Base-by-base conservation (phyloP, 352 stramenopile species). In the Globisporangium alternatum region DNA sequence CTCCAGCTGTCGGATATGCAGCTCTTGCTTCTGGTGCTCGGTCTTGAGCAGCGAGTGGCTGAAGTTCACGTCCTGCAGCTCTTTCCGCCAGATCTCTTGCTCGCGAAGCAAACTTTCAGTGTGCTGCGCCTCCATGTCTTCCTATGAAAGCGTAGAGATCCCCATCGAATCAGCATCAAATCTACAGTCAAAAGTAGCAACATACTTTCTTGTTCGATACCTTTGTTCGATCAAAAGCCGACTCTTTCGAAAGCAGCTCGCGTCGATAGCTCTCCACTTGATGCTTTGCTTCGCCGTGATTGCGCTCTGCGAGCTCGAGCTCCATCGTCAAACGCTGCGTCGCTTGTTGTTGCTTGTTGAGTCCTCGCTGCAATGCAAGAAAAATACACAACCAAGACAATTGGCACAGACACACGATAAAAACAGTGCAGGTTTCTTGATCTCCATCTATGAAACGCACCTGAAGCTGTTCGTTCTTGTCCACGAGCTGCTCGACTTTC, bases 21-120 rank as follows among this genome's bases (percentile, higher is more conserved):
- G 61, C 33, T 91, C 77, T n/a, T 86, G 72, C 57, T 90, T 91
- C 51, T 65, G 65, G 37, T 83, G 75, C 44, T 89, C 80, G 0
- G 75, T 49, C 60, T 88, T 72, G 25, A 89, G 67, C 22, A 81
- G 37, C 13, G 71, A 78, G 41, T 90, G 76, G 10, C 73, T 70
- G 57, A 86, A 81, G 33, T 61, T 69, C 44, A 68, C 71, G 60
- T 87, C 80, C 31, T 87, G 60, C 5, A 88, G 65, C 67, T 91
- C 80, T 25, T 75, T 76, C 55, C 86, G 74, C 74, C 76, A 90
- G 8, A 89, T 68, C 3, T 85, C 65, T 28, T 83, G 75, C 56
- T 91, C 80, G 17, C 73, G 75, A 30, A 74, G 67, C 41, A 89
- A 54, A 33, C 68, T 70, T 8, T 76, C 68, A 6, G 44, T 44